Base-by-base conservation (phyloP, 1,139 yeast species). In the Yamadazyma spencermartinsiae region DNA sequence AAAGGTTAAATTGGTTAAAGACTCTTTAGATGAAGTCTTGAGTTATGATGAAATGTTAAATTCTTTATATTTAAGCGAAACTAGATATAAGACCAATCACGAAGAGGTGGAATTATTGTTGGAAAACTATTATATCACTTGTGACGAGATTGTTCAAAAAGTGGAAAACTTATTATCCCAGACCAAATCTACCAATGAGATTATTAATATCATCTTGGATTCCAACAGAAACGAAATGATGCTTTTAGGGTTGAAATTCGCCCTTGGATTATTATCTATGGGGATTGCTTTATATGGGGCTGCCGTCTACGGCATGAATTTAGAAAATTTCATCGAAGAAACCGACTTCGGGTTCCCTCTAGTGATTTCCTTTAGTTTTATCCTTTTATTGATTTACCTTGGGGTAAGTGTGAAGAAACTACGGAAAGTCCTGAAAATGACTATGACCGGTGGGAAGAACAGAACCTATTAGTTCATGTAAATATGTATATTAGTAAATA, bases 251-350 rank as follows among this genome's bases (percentile, higher is more conserved):
- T 55, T 72, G 43, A 68, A 66, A 46, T 69, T 66, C 36, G 67
- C 72, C 13, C 60, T 69, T 4, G 76, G 75, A 1, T 49, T 72
- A 21, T 50, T 72, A 20, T 63, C 75, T 3, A 59, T 69, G 62
- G 74, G 72, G 5, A 45, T 61, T 24, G 63, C 66, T 2, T 48
- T 72, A 36, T 72, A 67, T 44, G 47, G 68, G 12, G 67, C 74
- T 2, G 72, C 76, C 0, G 49, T 70, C 27, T 72, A 70, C 45
- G 77, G 77, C 16, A 71, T 92, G 98, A 92, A 92, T 59, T 68
- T 92, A 56, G 87, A 86, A 53, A 92, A 90, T 56, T 88, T 81
- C 54, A 80, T 90, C 7, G 98, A 92, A 58, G 95, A 89, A 26
- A 73, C 86, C 1, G 63, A 68, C 17, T 62, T 68, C 66, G 77